A percentile compares a stretch with the other conserved stretches of the same genome.
These are phyloP conservation scores for Camellia japonica DNA, from an alignment of 148 eudicot genomes.

Conservation along the genomic window DNA sequence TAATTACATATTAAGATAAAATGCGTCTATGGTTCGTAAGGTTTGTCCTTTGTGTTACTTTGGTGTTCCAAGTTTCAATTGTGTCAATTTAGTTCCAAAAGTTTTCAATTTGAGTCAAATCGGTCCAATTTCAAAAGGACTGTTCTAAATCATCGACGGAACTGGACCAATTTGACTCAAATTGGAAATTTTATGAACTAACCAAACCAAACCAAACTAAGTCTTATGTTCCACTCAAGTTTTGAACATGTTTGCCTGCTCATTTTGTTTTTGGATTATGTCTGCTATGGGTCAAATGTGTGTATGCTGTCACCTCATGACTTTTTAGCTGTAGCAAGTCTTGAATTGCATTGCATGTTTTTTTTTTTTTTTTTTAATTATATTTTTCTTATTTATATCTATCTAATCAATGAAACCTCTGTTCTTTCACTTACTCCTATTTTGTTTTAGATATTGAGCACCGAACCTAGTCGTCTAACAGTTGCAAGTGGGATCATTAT, in stretches of 20 bases:
- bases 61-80: too few relatives aligned
- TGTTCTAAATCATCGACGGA: too few relatives aligned
- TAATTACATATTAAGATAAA: too few relatives aligned
- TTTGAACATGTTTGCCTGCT: neutral
- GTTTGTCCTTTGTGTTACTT: too few relatives aligned
- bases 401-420: neutral
- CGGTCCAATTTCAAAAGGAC: too few relatives aligned
- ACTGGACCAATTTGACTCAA: too few relatives aligned
- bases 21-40: too few relatives aligned
- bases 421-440: neutral
- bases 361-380: neutral
- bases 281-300: slow-evolving; percentile 6
- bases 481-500: slow-evolving; percentile 65
- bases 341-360: neutral
- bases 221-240: neutral
- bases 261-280: neutral
- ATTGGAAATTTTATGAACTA: too few relatives aligned
- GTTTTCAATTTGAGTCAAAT: too few relatives aligned
- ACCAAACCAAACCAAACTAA: too few relatives aligned
- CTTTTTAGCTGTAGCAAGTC: neutral
- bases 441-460: slow-evolving; percentile 62
- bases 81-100: too few relatives aligned
- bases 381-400: neutral
- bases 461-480: slow-evolving; percentile 51
- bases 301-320: neutral